phyloP scores from a whole-genome alignment of 768 basidiomycete species.

The Termitomyces sp. region DNA sequence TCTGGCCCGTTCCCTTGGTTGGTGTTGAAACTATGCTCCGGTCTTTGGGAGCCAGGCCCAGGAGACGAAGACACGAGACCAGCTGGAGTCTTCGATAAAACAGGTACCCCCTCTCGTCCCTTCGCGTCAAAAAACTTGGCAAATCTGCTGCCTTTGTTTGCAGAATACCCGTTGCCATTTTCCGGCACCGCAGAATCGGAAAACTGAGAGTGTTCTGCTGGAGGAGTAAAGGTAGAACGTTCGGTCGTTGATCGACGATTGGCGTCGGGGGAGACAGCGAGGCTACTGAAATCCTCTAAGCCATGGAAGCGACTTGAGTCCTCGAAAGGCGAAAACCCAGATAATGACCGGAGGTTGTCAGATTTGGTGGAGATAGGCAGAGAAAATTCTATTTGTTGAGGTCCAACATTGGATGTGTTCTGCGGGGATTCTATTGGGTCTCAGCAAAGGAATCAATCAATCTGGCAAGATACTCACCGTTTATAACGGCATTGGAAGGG shows the following conservation, averaged over 20 bases:
- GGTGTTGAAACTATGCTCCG: conserved; percentile 38
- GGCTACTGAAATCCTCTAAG: conserved; percentile 19
- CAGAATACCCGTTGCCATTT: conserved; percentile 42
- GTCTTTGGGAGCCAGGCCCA: conserved; percentile 38
- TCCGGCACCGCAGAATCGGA: conserved; percentile 17
- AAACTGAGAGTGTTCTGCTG: conserved; percentile 10
- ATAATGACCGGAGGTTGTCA: conserved; percentile 25
- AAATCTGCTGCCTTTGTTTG: conserved; percentile 75
- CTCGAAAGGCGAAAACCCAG: conserved; percentile 58
- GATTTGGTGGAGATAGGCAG: conserved; percentile 19
- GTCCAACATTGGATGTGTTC: conserved; percentile 4
- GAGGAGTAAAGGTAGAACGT: conserved; percentile 17
- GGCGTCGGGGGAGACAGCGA: conserved; percentile 5
- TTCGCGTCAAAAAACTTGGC: conserved; percentile 88
- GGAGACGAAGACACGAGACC: conserved; percentile 44
- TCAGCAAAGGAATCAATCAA: neutral
- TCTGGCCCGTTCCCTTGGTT: conserved; percentile 37
- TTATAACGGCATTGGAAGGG: conserved; percentile 14
- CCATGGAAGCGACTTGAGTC: conserved; percentile 31
- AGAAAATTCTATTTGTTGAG: conserved; percentile 16
- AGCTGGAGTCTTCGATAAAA: conserved; percentile 33
- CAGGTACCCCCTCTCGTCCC: conserved; percentile 36
- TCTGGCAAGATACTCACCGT: conserved; percentile 19
- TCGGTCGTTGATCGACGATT: conserved; percentile 14
- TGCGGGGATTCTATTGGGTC: neutral